Evolutionary conservation across 805 yeast species (phyloP).

Genomic region (Teunomyces cretensis): DNA sequence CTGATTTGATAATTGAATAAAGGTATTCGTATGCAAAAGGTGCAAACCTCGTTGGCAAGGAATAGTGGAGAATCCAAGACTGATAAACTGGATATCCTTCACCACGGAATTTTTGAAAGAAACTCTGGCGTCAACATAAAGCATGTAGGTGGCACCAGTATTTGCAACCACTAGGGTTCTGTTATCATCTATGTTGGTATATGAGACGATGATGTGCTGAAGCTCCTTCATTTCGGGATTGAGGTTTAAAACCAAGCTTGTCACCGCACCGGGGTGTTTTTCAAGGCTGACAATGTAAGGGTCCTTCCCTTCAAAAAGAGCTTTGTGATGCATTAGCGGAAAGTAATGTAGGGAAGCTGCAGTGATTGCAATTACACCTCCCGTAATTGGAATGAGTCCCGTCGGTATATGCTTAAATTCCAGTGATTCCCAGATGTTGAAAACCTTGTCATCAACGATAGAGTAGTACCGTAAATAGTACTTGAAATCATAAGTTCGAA

Average conservation of each 20-base stretch:
- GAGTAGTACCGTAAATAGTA: slow-evolving; percentile 31
- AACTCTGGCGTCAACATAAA: slow-evolving; percentile 16
- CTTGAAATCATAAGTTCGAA: slow-evolving; percentile 34
- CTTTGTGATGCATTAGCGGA: slow-evolving; percentile 12
- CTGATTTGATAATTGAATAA: slow-evolving; percentile 28
- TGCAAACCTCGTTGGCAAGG: slow-evolving; percentile 22
- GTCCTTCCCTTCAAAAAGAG: slow-evolving; percentile 20
- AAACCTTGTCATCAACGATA: slow-evolving; percentile 11
- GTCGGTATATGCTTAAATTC: slow-evolving; percentile 33
- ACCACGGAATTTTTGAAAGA: background rate
- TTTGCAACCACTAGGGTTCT: slow-evolving; percentile 28
- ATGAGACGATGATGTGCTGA: slow-evolving; percentile 7
- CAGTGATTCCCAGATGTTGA: slow-evolving; percentile 22
- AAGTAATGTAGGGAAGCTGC: slow-evolving; percentile 10
- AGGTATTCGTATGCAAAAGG: slow-evolving; percentile 24
- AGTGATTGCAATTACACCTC: slow-evolving; percentile 22
- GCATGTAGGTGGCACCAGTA: slow-evolving; percentile 27
- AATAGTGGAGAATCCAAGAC: slow-evolving; percentile 30
- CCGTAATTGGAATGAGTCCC: slow-evolving; percentile 16
- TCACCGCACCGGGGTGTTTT: background rate
- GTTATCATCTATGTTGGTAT: slow-evolving; percentile 24
- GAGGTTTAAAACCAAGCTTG: background rate
- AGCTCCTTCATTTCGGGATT: background rate
- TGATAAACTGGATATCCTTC: slow-evolving; percentile 19
- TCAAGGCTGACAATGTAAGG: background rate